Conservation (phyloP, 116 monocot species). For the Phalaenopsis hybrid region DNA sequence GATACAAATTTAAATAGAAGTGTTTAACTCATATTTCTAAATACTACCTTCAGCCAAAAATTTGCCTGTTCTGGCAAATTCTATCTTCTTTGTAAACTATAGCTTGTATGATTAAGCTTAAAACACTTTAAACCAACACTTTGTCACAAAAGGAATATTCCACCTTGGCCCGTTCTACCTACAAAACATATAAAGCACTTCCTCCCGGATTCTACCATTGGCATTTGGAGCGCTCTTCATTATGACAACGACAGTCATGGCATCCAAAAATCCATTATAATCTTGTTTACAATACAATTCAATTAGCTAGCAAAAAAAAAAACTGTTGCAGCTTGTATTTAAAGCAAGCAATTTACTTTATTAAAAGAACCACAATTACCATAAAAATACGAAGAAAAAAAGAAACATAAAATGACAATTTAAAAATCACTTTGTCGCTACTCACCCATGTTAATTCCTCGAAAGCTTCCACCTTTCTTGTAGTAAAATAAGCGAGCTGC, state of each 20-base stretch:
- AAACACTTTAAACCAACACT: not conserved
- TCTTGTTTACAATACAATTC: not conserved
- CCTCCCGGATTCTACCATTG: not conserved
- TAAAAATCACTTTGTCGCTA: not conserved
- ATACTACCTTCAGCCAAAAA: not conserved
- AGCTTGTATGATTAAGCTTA: not conserved
- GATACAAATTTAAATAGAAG: not conserved
- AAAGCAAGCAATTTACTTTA: not conserved
- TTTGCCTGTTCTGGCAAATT: not conserved
- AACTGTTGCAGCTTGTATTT: not conserved
- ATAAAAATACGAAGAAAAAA: not conserved
- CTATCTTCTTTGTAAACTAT: too few species aligned
- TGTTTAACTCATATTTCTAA: not conserved
- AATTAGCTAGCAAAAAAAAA: not conserved
- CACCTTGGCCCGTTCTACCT: not conserved
- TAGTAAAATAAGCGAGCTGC: slow-evolving; percentile 87
- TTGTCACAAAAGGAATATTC: not conserved
- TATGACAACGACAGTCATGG: not conserved
- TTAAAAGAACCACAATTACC: not conserved
- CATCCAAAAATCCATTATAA: not conserved
- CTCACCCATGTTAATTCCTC: slow-evolving; percentile 99
- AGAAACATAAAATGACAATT: not conserved
- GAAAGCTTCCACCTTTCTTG: slow-evolving; percentile 63
- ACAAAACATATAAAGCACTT: not conserved
- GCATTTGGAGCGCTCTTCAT: too few species aligned